Base-by-base conservation (phyloP, 2,329 filamentous ascomycete species). In the Scytalidium sp. region DNA sequence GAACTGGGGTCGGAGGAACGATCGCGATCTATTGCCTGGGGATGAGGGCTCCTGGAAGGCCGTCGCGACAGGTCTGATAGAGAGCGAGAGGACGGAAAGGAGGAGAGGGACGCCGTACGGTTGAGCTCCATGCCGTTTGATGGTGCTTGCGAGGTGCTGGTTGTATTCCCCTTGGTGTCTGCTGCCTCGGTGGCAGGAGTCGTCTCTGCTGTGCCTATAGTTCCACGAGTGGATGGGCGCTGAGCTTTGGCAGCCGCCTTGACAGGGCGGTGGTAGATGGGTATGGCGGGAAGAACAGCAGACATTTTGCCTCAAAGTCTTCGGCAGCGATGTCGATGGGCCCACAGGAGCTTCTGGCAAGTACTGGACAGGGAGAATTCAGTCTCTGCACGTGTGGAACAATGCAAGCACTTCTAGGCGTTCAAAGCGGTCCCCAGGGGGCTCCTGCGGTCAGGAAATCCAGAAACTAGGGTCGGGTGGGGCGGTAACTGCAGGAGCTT, bases 31-130 rank as follows among this genome's bases (percentile, higher is more conserved):
- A 73, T 70, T 47, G 72, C 65, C 15, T 59, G 63, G 23, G 63
- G 63, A 52, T 81, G 75, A 47, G 81, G 80, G 41, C 80, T 83
- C 63, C 73, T 75, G 44, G 78, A 72, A 41, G 78, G 77, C 51
- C 78, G 74, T 73, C 58, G 54, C 49, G 80, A 83, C 73, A 82
- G 78, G 61, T 80, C 74, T 49, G 80, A 83, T 45, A 75, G 71
- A 43, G 79, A 78, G 50, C 79, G 74, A 10, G 81, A 74, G 19
- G 82, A 76, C 17, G 73, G 70, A 61, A 85, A 82, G 40, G 83
- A 86, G 21, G 83, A 80, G 43, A 87, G 70, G n/a, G 84, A 87
- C 40, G 79, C 75, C 60, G 76, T 71, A 50, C 73, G 70, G 59
- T 69, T 70, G 36, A 60, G 56, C 55, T 45, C 50, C 49, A 57